Percentiles rank a stretch among this genome's conserved stretches.
Conservation (phyloP, 2,329 filamentous ascomycete genomes). For the Cephalotrichum gorgonifer region DNA sequence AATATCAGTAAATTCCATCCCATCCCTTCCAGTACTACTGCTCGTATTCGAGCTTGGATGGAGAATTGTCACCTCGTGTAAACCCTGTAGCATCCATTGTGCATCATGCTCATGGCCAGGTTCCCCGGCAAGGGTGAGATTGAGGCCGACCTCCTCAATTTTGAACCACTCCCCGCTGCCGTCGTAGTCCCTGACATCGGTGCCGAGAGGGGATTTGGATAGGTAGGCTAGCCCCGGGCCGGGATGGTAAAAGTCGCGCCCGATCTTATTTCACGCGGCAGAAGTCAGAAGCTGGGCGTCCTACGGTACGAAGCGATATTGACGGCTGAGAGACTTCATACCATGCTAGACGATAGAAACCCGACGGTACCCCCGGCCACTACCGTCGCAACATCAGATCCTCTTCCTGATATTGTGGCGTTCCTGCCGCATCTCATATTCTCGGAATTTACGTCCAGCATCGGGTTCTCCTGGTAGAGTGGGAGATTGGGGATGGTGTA, state of each 20-base stretch:
- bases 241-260: constrained; percentile 8
- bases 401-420: neutral
- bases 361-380: neutral
- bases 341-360: neutral
- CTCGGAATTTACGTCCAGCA: neutral
- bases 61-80: neutral
- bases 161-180: constrained; percentile 12
- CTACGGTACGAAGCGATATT: neutral
- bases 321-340: neutral
- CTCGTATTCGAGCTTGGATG: neutral
- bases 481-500: neutral
- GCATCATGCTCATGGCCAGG: neutral
- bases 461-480: neutral
- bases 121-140: neutral
- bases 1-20: neutral
- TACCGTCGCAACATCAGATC: neutral
- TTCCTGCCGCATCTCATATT: constrained; percentile 2
- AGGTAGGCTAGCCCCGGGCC: constrained; percentile 11
- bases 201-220: constrained; percentile 8
- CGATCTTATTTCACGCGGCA: neutral
- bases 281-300: neutral
- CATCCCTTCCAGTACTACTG: too few relatives aligned
- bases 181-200: constrained; percentile 9
- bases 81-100: neutral
- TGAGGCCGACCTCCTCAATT: constrained; percentile 9